These are phyloP conservation scores for Yamadazyma philogaea DNA, from an alignment of 805 yeast genomes.

Conservation along the genomic window DNA sequence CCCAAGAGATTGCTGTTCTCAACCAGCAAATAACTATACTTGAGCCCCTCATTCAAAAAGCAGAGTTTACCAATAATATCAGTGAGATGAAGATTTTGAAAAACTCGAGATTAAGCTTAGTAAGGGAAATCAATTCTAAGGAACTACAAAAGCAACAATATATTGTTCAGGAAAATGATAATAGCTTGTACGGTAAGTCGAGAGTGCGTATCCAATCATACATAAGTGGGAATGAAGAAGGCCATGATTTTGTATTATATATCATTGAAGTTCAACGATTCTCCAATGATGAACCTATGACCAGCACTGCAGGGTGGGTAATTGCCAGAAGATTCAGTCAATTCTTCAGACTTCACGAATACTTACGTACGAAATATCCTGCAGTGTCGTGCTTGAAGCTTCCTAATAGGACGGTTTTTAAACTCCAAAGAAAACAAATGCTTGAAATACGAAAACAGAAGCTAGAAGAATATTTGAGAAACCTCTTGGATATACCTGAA, in stretches of 20 bases:
- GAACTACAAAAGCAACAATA: conserved; percentile 77
- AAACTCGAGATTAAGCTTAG: conserved; percentile 64
- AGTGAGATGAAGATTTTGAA: conserved; percentile 64
- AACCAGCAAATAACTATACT: conserved; percentile 62
- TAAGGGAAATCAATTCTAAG: conserved; percentile 68
- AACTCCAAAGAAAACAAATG: conserved; percentile 61
- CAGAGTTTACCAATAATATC: conserved; percentile 76
- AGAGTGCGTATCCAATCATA: conserved; percentile 50
- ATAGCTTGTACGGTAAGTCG: conserved; percentile 68
- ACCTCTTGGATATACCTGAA: conserved; percentile 55
- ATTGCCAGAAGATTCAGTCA: conserved; percentile 89
- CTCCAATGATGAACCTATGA: conserved; percentile 37
- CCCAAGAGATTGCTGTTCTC: conserved; percentile 54
- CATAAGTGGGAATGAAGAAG: conserved; percentile 50
- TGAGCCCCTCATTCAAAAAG: conserved; percentile 68
- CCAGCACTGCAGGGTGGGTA: conserved; percentile 74
- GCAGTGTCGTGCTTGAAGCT: conserved; percentile 47
- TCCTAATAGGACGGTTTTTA: conserved; percentile 64
- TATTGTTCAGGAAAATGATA: conserved; percentile 78
- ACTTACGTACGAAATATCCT: conserved; percentile 53
- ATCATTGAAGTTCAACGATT: conserved; percentile 69
- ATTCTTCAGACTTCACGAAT: conserved; percentile 67
- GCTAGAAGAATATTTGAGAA: conserved; percentile 60
- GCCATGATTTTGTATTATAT: conserved; percentile 63
- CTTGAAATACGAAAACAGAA: conserved; percentile 61